phyloP scores from a whole-genome alignment of 179 eudicot species.

The Actinidia chinensis region DNA sequence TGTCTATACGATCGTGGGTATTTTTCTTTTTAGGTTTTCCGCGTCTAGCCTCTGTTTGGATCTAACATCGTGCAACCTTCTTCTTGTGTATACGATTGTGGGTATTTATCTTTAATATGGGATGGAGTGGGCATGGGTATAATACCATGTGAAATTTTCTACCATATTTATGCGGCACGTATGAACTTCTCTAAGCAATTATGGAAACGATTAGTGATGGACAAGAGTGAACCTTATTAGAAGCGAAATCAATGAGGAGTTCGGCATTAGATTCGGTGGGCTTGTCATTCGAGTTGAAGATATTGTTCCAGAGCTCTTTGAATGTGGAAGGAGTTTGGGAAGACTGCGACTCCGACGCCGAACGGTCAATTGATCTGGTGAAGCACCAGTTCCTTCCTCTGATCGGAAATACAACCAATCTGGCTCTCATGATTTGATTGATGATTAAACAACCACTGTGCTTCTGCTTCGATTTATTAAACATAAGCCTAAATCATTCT shows the following conservation, averaged over 20 bases:
- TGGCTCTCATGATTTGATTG: slow-evolving; percentile 59
- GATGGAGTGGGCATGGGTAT: too few relatives aligned
- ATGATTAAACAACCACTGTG: too few relatives aligned
- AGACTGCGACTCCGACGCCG: slow-evolving; percentile 29
- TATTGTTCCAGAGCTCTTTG: slow-evolving; percentile 52
- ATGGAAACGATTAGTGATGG: background rate
- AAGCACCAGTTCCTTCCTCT: slow-evolving; percentile 94
- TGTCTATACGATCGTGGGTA: background rate
- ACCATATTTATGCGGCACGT: too few relatives aligned
- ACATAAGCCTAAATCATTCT: too few relatives aligned
- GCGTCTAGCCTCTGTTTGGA: too few relatives aligned
- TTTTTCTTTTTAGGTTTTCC: background rate
- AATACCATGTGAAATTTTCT: too few relatives aligned
- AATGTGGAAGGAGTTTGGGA: slow-evolving; percentile 53
- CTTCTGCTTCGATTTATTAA: too few relatives aligned
- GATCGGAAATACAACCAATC: slow-evolving; percentile 79
- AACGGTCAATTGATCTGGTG: slow-evolving; percentile 56
- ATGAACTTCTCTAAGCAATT: too few relatives aligned
- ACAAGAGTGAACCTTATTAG: slow-evolving; percentile 72
- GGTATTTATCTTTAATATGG: too few relatives aligned
- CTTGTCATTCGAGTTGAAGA: slow-evolving; percentile 34
- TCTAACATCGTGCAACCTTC: too few relatives aligned
- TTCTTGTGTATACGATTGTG: too few relatives aligned
- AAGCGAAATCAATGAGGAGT: slow-evolving; percentile 66
- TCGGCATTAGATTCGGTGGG: slow-evolving; percentile 59